phyloP scores from a whole-genome alignment of 2,329 filamentous ascomycete species.

The Albifimbria verrucaria region DNA sequence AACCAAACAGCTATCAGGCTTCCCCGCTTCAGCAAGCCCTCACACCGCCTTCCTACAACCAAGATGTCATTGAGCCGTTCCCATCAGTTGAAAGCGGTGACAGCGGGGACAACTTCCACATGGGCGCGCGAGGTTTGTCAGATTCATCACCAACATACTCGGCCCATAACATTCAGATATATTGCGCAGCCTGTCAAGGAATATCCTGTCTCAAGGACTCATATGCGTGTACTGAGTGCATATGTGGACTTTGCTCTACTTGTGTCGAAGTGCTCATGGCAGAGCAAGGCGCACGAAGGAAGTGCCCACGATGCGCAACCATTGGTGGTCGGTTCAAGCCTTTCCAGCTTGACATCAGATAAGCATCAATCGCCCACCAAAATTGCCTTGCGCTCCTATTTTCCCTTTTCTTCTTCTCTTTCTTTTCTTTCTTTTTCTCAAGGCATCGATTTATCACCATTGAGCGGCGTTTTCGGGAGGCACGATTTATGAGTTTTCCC shows the following conservation, averaged over 20 bases:
- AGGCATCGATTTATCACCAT: not conserved
- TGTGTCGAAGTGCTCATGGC: slow-evolving; percentile 80
- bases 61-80: slow-evolving; percentile 72
- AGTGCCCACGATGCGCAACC: slow-evolving; percentile 76
- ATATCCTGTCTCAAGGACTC: slow-evolving; percentile 76
- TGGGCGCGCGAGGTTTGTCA: slow-evolving; percentile 60
- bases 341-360: slow-evolving; percentile 79
- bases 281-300: slow-evolving; percentile 71
- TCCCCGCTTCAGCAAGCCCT: slow-evolving; percentile 88
- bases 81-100: slow-evolving; percentile 81
- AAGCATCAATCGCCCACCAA: slow-evolving; percentile 27
- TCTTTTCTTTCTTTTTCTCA: no score
- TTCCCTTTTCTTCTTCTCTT: no score
- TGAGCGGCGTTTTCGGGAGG: not conserved
- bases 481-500: not conserved
- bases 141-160: slow-evolving; percentile 72
- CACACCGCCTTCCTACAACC: slow-evolving; percentile 73
- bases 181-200: slow-evolving; percentile 83
- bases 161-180: slow-evolving; percentile 79
- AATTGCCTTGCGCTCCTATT: no score
- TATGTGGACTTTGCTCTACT: slow-evolving; percentile 84
- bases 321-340: slow-evolving; percentile 80
- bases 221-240: slow-evolving; percentile 94
- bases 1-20: slow-evolving; percentile 69
- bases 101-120: slow-evolving; percentile 70